Conservation (phyloP, 2,329 filamentous ascomycete genomes). For the Fusarium sp. region DNA sequence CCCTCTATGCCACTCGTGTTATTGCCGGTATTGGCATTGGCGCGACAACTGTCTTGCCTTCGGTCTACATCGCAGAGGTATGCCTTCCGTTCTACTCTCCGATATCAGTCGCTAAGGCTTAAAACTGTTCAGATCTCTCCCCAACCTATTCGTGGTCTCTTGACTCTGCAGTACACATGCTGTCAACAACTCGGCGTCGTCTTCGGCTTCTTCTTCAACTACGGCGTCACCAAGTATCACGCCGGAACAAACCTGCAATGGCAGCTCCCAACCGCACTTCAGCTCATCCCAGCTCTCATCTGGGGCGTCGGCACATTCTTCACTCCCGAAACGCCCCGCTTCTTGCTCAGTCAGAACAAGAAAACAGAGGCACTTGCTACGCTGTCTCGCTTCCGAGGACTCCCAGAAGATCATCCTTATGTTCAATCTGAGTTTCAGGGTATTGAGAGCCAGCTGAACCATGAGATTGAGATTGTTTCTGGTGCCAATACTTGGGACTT, state of each 20-base stretch:
- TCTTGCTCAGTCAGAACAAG: slow-evolving; percentile 36
- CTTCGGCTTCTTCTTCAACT: slow-evolving; percentile 50
- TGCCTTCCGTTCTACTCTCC: rapidly evolving
- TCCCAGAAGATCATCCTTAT: slow-evolving; percentile 43
- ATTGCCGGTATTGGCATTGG: slow-evolving; percentile 42
- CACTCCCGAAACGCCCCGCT: slow-evolving; percentile 42
- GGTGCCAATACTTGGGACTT: slow-evolving; percentile 45
- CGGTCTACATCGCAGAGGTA: slow-evolving; percentile 44
- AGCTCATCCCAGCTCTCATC: slow-evolving; percentile 38
- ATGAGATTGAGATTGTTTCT: slow-evolving; percentile 47
- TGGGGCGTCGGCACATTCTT: slow-evolving; percentile 41
- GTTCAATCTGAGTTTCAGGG: slow-evolving; percentile 40
- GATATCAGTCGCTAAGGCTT: rapidly evolving
- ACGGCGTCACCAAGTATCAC: slow-evolving; percentile 46
- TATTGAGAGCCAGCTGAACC: slow-evolving; percentile 46
- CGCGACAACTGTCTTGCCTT: slow-evolving; percentile 41
- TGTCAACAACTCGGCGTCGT: slow-evolving; percentile 48
- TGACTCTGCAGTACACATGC: slow-evolving; percentile 47
- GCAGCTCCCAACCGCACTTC: slow-evolving; percentile 41
- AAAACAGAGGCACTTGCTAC: slow-evolving; percentile 26
- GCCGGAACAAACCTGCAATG: slow-evolving; percentile 38
- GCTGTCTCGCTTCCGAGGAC: slow-evolving; percentile 34
- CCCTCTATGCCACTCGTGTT: slow-evolving; percentile 39
- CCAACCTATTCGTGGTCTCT: slow-evolving; percentile 43
- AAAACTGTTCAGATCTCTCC: slow-evolving; percentile 29